Evolutionary conservation across 2,329 filamentous ascomycete genomes (phyloP), one percentile per base, ranked within the genome.

Genomic region (Botrytis squamosa): DNA sequence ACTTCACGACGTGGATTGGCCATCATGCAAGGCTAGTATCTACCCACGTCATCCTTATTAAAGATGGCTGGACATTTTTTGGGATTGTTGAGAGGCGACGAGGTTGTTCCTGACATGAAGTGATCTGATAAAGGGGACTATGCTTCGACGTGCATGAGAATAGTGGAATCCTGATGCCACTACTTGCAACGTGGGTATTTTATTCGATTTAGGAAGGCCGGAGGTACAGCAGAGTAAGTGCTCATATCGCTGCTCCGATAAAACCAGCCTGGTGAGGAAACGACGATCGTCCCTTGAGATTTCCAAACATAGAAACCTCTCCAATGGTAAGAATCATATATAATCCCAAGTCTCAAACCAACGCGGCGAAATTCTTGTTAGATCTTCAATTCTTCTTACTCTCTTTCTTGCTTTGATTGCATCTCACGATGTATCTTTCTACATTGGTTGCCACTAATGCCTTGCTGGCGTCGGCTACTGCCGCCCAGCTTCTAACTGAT

Each of bases 401-500:
- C 65, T 40, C 29, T 68, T 36, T 42, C 40, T 42, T n/a, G 25
- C 36, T 42, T 20, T 36, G 55, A 57, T 16, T 69, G 33, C 49
- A 29, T 69, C 20, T 69, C 10, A 69, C 36, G 6, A 69, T 69
- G 66, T 25, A 69, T 40, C 10, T 69, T 69, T 69, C 66, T n/a
- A 57, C 52, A 57, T 14, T 69, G 36, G 38, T 57, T 57, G 66
- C 66, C 29, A 69, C 66, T 22, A 57, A 69, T n/a, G 49, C 49
- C 14, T 59, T 69, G 66, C 40, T 69, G 66, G 66, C 38, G 12
- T 66, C 46, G 46, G 60, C 38, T 29, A 70, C 69, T 3, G 59
- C 63, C 5, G 66, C 42, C 20, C 59, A 77, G 22, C 76, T 81
- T n/a, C 70, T 80, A 25, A 81, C 78, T 0, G 81, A 82, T 73